phyloP scores from a whole-genome alignment of 2,329 filamentous ascomycete species.

The Penicillium digitatum region DNA sequence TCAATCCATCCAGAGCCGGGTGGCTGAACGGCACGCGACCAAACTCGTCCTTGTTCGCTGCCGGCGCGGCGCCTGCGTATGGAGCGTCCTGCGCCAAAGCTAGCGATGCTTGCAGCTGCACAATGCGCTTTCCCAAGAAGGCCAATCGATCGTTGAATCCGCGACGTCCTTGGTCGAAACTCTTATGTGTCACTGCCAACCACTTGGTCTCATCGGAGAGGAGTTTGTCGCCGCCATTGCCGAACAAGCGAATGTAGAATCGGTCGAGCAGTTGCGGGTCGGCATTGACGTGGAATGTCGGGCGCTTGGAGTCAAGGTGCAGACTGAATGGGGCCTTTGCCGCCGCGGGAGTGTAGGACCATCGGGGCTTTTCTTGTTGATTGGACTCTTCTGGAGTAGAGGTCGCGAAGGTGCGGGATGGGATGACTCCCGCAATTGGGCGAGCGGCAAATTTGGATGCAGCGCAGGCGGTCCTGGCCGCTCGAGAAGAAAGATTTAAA shows the following conservation, averaged over 20 bases:
- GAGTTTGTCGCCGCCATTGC: slow-evolving; percentile 65
- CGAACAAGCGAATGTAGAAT: slow-evolving; percentile 73
- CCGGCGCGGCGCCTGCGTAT: slow-evolving; percentile 19
- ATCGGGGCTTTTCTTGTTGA: slow-evolving; percentile 53
- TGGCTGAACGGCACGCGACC: slow-evolving; percentile 66
- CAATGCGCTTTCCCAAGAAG: slow-evolving; percentile 68
- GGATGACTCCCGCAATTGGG: slow-evolving; percentile 11
- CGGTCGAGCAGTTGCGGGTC: slow-evolving; percentile 70
- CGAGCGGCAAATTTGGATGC: slow-evolving; percentile 21
- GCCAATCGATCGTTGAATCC: slow-evolving; percentile 92
- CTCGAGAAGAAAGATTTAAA: slow-evolving; percentile 45
- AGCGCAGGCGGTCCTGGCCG: slow-evolving; percentile 35
- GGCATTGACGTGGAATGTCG: slow-evolving; percentile 64
- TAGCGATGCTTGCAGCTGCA: slow-evolving; percentile 62
- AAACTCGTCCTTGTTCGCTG: slow-evolving; percentile 46
- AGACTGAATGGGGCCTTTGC: slow-evolving; percentile 64
- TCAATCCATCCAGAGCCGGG: slow-evolving; percentile 65
- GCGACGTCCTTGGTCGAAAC: slow-evolving; percentile 89
- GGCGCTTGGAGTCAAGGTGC: slow-evolving; percentile 33
- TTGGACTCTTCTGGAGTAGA: slow-evolving; percentile 25
- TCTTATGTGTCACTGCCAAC: slow-evolving; percentile 96
- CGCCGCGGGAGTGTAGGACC: slow-evolving; percentile 64
- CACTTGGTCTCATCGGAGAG: slow-evolving; percentile 92
- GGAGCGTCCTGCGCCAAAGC: slow-evolving; percentile 53
- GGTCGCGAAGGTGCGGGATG: slow-evolving; percentile 27